phyloP scores from a whole-genome alignment of 805 yeast species.

The Scheffersomyces amazonensis region DNA sequence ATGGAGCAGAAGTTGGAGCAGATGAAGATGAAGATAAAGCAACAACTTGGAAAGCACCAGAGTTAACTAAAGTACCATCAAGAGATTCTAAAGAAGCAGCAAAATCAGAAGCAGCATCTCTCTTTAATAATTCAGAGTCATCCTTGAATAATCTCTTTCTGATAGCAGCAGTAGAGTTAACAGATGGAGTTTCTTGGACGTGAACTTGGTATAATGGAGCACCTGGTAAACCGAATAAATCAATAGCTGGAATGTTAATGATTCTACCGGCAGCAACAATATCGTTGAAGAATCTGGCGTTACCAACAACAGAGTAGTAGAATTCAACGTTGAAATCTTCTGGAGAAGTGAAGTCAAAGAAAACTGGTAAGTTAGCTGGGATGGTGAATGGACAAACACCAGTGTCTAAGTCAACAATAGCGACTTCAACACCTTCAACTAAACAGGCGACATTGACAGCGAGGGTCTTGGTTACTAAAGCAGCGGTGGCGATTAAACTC shows the following conservation, averaged over 20 bases:
- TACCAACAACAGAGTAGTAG: conserved; percentile 28
- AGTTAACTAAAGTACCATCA: conserved; percentile 21
- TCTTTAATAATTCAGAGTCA: conserved; percentile 19
- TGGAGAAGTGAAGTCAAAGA: conserved; percentile 22
- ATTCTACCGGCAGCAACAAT: conserved; percentile 30
- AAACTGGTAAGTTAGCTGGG: conserved; percentile 23
- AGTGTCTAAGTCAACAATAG: conserved; percentile 38
- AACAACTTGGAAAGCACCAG: conserved; percentile 12
- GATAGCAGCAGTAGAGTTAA: conserved; percentile 40
- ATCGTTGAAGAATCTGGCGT: conserved; percentile 29
- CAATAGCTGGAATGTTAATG: conserved; percentile 30
- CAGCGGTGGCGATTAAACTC: conserved; percentile 6
- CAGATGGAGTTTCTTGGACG: conserved; percentile 21
- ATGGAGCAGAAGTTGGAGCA: conserved; percentile 10
- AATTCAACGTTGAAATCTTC: conserved; percentile 33
- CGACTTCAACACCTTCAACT: conserved; percentile 29
- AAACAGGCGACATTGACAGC: conserved; percentile 37
- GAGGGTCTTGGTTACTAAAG: conserved; percentile 20
- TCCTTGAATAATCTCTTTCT: conserved; percentile 35
- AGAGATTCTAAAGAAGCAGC: conserved; percentile 14
- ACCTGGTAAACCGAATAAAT: conserved; percentile 19
- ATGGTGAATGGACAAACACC: conserved; percentile 38
- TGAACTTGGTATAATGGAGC: conserved; percentile 28
- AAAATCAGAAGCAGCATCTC: conserved; percentile 32
- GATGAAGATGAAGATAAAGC: conserved; percentile 13